These are phyloP conservation scores for Amanita jacksonii DNA, from an alignment of 768 basidiomycete species.

Conservation along the genomic window DNA sequence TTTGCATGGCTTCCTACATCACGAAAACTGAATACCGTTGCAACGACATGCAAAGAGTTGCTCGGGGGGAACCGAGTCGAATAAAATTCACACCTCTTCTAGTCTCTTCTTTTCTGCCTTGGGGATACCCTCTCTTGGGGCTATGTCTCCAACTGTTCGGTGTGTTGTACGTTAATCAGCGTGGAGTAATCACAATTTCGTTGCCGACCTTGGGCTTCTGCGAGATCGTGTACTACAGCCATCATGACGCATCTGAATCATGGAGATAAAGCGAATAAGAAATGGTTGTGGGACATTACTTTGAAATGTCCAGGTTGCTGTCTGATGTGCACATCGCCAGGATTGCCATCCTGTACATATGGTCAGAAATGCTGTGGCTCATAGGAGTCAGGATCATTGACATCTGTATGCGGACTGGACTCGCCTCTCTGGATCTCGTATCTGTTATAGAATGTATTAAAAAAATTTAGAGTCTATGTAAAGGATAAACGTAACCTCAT, in stretches of 20 bases:
- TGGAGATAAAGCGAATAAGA: neutral
- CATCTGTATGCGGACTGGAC: neutral
- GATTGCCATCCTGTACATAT: constrained; percentile 97
- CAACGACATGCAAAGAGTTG: too few relatives aligned
- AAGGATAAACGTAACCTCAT: constrained; percentile 39
- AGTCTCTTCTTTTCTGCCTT: constrained; percentile 71
- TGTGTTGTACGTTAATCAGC: neutral
- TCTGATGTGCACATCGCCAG: constrained; percentile 84
- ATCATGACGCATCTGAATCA: constrained; percentile 71
- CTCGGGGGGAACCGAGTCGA: neutral
- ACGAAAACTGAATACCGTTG: neutral
- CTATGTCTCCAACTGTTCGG: constrained; percentile 78
- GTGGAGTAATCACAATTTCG: too few relatives aligned
- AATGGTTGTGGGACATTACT: constrained; percentile 32
- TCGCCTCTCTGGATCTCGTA: constrained; percentile 79
- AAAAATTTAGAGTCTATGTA: too few relatives aligned
- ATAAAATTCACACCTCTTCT: constrained; percentile 44
- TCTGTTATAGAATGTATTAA: constrained; percentile 32
- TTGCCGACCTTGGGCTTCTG: constrained; percentile 76
- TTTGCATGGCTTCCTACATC: constrained; percentile 79
- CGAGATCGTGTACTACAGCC: constrained; percentile 88
- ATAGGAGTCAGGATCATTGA: neutral
- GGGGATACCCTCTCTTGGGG: constrained; percentile 79
- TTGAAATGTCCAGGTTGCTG: constrained; percentile 56
- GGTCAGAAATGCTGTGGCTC: constrained; percentile 74